Evolutionary conservation across 2,329 filamentous ascomycete species (phyloP).

Genomic region (Trichoderma oligosporum): DNA sequence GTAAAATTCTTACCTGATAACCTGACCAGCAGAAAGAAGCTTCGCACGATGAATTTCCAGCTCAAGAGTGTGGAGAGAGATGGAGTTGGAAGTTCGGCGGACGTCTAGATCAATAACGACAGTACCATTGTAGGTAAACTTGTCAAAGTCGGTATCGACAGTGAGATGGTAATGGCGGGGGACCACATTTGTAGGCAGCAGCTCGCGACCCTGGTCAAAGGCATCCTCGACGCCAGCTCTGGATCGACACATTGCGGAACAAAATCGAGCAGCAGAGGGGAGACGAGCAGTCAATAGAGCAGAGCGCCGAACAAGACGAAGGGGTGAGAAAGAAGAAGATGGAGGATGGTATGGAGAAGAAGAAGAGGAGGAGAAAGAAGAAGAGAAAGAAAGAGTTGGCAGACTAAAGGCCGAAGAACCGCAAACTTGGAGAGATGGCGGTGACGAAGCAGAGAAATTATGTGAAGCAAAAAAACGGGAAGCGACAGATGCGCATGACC

Average conservation of each 20-base stretch:
- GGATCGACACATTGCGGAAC: slow-evolving; percentile 20
- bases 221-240: slow-evolving; percentile 18
- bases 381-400: background rate
- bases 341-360: background rate
- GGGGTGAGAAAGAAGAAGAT: background rate
- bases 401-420: background rate
- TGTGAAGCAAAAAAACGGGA: background rate
- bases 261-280: slow-evolving; percentile 5
- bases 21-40: slow-evolving; percentile 44
- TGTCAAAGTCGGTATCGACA: slow-evolving; percentile 84
- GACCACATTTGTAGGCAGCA: slow-evolving; percentile 87
- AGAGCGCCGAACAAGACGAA: slow-evolving; percentile 8
- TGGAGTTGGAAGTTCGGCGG: slow-evolving; percentile 74
- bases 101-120: slow-evolving; percentile 87
- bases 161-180: slow-evolving; percentile 90
- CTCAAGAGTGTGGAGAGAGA: slow-evolving; percentile 84
- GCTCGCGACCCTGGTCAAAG: slow-evolving; percentile 55
- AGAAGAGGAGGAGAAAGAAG: background rate
- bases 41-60: slow-evolving; percentile 71
- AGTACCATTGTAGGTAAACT: slow-evolving; percentile 79
- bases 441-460: background rate
- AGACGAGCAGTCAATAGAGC: background rate
- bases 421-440: background rate
- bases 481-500: background rate
- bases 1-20: slow-evolving; percentile 39